Evolutionary conservation across 768 basidiomycete species (phyloP), one percentile per base, ranked within the genome.

Genomic region (Leccinum barrowsii): DNA sequence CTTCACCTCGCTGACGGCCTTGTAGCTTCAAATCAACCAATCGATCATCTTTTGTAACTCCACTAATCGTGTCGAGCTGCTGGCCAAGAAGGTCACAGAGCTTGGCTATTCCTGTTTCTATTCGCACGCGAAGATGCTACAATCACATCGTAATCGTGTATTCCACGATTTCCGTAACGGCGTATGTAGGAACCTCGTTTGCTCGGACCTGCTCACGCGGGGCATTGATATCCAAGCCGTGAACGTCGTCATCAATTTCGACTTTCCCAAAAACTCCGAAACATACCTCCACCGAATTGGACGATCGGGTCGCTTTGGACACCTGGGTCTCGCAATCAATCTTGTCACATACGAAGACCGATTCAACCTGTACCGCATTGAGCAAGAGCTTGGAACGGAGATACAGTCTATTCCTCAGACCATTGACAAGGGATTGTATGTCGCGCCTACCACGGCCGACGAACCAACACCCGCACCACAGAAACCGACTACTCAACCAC

Each of bases 31-130:
- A 95, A 99, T 99, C 81, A 99, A 99, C 78, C 96, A 99, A 78
- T 98, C 96, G 59, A 98, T 99, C 77, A 99, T 99, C 72, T 99
- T 99, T 78, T 99, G 96, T 78, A 99, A 99, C 82, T 98, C 96
- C 63, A 99, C 96, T 69, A 97, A 98, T 80, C 94, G 96, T 58
- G 96, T 99, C 78, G 96, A 99, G 77, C 89, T 99, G 50, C 84
- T 99, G 66, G 96, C 96, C 60, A 98, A 98, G 80, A 99, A 99
- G 78, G 94, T 99, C 67, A 99, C 96, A 12, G 97, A 99, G 70
- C 88, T 98, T 54, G 96, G 96, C 63, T 99, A 98, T 74, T 99
- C 96, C 47, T 99, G 96, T 81, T 99, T 99, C 86, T 99, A 97
- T 82, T 98, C 96, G 52, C 96, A 99, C 74, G 96, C 96, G 54